Conservation (phyloP, 2,329 filamentous ascomycete species). For the Ophiostoma piceae region DNA sequence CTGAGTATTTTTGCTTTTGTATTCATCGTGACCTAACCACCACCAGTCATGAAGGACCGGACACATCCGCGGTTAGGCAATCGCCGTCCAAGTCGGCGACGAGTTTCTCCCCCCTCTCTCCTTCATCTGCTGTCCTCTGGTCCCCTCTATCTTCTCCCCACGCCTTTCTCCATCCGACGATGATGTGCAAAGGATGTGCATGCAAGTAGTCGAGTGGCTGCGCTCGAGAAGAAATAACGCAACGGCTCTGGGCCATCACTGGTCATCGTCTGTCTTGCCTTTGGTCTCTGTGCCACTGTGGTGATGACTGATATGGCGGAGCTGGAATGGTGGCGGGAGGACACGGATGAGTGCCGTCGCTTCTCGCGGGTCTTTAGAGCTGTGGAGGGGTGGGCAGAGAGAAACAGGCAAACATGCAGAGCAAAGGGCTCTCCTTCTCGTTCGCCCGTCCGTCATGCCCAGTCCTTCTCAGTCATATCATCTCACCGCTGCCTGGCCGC, state of each 20-base stretch:
- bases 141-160: not conserved
- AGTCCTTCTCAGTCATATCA: conserved; percentile 2
- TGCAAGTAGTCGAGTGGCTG: not conserved
- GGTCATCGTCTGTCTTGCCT: not conserved
- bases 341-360: conserved; percentile 5
- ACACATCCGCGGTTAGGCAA: not conserved
- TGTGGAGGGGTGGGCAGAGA: not conserved
- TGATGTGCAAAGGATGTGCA: conserved; percentile 16
- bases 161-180: not conserved
- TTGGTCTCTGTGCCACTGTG: not conserved
- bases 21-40: not conserved
- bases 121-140: no score
- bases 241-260: not conserved
- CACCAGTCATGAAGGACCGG: not conserved
- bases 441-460: not conserved
- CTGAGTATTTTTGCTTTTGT: no score
- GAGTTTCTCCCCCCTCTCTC: not conserved
- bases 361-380: not conserved
- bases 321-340: conserved; percentile 12
- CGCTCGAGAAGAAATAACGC: not conserved
- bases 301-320: conserved; percentile 2
- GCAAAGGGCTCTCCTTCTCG: not conserved
- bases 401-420: not conserved
- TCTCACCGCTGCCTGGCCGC: conserved; percentile 10
- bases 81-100: not conserved